phyloP scores from a whole-genome alignment of 176 grass and related monocot genomes.

The Aechmea fasciata region DNA sequence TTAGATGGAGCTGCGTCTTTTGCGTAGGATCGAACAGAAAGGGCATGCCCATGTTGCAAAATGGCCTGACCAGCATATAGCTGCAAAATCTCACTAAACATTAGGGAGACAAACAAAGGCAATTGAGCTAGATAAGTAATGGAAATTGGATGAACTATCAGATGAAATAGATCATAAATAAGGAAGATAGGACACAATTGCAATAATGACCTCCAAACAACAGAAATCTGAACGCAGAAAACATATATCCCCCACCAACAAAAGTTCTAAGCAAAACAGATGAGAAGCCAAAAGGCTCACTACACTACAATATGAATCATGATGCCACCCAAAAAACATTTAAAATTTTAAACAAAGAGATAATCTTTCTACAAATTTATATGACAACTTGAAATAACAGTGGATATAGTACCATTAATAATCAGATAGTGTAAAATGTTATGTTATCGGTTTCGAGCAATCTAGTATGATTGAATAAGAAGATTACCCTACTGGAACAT shows the following conservation, averaged over 20 bases:
- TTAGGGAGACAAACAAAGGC: background rate
- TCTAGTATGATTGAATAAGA: too few relatives aligned
- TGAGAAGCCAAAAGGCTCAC: background rate
- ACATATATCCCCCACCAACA: background rate
- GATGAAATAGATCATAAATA: too few relatives aligned
- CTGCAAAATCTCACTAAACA: constrained; percentile 27
- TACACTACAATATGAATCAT: background rate
- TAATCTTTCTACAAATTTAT: background rate
- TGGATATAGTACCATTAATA: too few relatives aligned
- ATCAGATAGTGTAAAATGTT: too few relatives aligned
- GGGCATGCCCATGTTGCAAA: constrained; percentile 38
- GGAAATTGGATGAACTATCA: background rate
- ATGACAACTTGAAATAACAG: too few relatives aligned
- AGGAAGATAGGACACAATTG: too few relatives aligned
- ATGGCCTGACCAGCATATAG: constrained; percentile 61
- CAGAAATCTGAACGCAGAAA: background rate
- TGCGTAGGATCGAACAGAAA: constrained; percentile 47
- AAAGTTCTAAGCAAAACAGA: background rate
- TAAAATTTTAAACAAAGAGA: background rate
- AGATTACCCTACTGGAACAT: too few relatives aligned
- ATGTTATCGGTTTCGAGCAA: too few relatives aligned
- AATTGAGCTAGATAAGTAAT: background rate
- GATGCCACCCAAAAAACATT: background rate
- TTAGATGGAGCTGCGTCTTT: constrained; percentile 48
- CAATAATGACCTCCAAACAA: background rate